Evolutionary conservation across 768 basidiomycete genomes (phyloP).

Genomic region (Termitomyces sp.): DNA sequence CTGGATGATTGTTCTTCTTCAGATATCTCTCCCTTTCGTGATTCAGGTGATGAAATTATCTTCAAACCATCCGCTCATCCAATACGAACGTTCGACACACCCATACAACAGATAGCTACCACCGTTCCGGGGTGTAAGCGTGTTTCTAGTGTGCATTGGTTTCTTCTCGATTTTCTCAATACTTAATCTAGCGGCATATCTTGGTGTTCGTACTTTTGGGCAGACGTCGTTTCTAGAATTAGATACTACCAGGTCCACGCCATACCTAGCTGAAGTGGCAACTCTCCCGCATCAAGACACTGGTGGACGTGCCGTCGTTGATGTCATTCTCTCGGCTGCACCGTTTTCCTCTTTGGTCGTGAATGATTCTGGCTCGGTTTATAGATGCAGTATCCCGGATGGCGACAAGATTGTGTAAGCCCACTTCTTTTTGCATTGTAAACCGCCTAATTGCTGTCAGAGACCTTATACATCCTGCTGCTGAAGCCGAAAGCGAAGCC

Average conservation of each 20-base stretch:
- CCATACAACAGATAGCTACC: conserved; percentile 59
- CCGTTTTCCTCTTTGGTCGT: conserved; percentile 34
- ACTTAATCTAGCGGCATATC: conserved; percentile 17
- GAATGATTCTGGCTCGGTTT: conserved; percentile 49
- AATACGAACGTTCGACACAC: conserved; percentile 50
- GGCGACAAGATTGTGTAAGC: conserved; percentile 37
- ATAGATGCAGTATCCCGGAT: conserved; percentile 32
- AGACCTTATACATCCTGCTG: conserved; percentile 5
- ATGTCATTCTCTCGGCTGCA: conserved; percentile 35
- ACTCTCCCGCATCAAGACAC: conserved; percentile 34
- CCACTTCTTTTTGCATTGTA: too few species aligned
- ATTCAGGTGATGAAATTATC: conserved; percentile 17
- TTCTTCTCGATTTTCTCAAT: background rate
- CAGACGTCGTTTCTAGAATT: conserved; percentile 35
- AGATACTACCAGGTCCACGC: conserved; percentile 7
- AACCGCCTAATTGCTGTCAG: background rate
- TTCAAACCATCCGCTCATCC: conserved; percentile 38
- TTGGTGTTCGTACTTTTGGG: conserved; percentile 44
- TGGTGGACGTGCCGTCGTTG: conserved; percentile 36
- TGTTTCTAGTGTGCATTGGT: background rate
- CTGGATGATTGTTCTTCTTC: background rate
- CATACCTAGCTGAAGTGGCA: conserved; percentile 25
- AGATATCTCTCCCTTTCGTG: conserved; percentile 23
- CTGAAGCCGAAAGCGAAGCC: conserved; percentile 1
- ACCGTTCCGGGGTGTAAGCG: conserved; percentile 13